These are phyloP conservation scores for Dissophora globulifera DNA, from an alignment of 192 early-diverging fungal species.

Conservation along the genomic window DNA sequence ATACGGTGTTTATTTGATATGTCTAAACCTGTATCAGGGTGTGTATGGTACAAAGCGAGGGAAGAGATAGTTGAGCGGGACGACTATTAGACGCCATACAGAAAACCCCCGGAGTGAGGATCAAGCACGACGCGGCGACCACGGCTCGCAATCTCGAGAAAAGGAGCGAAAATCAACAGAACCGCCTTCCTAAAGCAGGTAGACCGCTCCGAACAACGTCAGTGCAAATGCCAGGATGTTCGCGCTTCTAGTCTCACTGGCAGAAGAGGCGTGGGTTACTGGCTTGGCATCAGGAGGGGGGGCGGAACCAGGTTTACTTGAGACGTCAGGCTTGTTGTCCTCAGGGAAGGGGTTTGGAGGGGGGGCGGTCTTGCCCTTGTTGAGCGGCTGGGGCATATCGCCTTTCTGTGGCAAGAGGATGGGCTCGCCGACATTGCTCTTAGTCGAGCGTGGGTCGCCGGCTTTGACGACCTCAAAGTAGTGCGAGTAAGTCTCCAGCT, in stretches of 20 bases:
- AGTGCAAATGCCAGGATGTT: conserved; percentile 41
- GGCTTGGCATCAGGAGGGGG: background rate
- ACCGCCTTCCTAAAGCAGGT: conserved; percentile 20
- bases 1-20: too few species aligned
- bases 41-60: too few species aligned
- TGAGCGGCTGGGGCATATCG: conserved; percentile 3
- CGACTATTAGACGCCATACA: too few species aligned
- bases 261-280: background rate
- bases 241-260: conserved; percentile 6
- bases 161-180: too few species aligned
- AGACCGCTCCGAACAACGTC: conserved; percentile 46
- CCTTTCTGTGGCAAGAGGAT: conserved; percentile 38
- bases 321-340: background rate
- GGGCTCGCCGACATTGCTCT: conserved; percentile 44
- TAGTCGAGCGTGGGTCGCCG: conserved; percentile 30
- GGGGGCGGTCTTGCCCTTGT: conserved; percentile 27
- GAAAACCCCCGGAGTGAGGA: too few species aligned
- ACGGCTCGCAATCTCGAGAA: too few species aligned
- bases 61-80: too few species aligned
- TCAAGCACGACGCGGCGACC: too few species aligned
- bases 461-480: conserved; percentile 42
- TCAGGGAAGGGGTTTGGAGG: conserved; percentile 35
- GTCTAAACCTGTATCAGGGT: too few species aligned
- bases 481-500: conserved; percentile 42
- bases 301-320: too few species aligned